Conservation (phyloP, 495 filamentous ascomycete genomes). For the Margaritispora aquatica region DNA sequence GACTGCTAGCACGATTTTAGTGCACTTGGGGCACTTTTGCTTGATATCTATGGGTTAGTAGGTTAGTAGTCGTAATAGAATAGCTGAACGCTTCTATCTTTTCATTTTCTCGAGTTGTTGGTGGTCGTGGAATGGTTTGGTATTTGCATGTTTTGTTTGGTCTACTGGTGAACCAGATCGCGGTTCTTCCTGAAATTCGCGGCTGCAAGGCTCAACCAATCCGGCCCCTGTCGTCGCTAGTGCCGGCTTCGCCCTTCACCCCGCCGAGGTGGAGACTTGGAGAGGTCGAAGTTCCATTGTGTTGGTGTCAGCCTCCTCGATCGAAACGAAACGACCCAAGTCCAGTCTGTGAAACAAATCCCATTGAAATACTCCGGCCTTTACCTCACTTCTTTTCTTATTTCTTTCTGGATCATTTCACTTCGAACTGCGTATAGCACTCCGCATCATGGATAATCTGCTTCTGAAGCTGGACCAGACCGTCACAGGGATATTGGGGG, state of each 20-base stretch:
- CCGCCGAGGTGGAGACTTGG: not conserved
- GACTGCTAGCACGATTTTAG: too few relatives aligned
- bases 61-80: constrained; percentile 22
- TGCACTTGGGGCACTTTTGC: not conserved
- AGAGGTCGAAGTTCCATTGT: too few relatives aligned
- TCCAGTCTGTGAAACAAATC: not conserved
- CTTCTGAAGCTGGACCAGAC: constrained; percentile 60
- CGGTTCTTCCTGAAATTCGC: not conserved
- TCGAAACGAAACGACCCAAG: not conserved
- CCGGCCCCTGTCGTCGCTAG: constrained; percentile 12
- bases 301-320: constrained; percentile 1
- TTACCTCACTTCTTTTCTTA: not conserved
- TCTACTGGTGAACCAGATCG: not conserved
- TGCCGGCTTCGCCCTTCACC: constrained; percentile 7
- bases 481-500: constrained; percentile 58
- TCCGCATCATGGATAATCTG: constrained; percentile 31
- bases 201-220: constrained; percentile 5
- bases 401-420: not conserved
- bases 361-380: too few relatives aligned
- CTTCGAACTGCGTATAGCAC: not conserved
- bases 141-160: too few relatives aligned
- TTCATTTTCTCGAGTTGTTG: constrained; percentile 14
- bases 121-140: too few relatives aligned
- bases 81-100: constrained; percentile 12
- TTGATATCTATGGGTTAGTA: constrained; percentile 16